These are phyloP conservation scores for Saturnispora galanensis DNA, from an alignment of 805 yeast species.

Conservation along the genomic window DNA sequence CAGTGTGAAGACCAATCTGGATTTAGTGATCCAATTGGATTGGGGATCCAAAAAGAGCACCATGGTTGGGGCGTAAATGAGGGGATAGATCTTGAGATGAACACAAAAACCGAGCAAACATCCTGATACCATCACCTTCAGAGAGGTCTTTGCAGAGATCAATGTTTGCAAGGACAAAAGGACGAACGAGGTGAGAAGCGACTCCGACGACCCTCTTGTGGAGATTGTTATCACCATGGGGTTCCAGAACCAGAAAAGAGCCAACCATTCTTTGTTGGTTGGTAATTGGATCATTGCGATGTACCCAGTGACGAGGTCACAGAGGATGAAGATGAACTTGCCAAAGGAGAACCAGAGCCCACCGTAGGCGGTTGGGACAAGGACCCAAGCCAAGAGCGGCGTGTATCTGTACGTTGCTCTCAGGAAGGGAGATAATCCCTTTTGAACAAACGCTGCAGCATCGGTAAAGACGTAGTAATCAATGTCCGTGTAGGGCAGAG, in stretches of 20 bases:
- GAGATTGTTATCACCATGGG: conserved; percentile 93
- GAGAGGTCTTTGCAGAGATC: background rate
- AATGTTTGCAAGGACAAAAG: conserved; percentile 46
- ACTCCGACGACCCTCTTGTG: conserved; percentile 90
- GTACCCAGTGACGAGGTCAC: conserved; percentile 76
- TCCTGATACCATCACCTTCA: conserved; percentile 17
- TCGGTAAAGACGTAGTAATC: conserved; percentile 92
- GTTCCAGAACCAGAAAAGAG: conserved; percentile 69
- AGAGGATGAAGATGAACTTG: conserved; percentile 61
- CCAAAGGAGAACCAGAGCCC: conserved; percentile 54
- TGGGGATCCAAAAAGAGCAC: conserved; percentile 28
- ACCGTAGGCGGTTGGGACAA: conserved; percentile 49
- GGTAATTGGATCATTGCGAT: conserved; percentile 31
- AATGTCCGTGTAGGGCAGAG: conserved; percentile 83
- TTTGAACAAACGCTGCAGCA: conserved; percentile 64
- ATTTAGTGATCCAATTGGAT: conserved; percentile 32
- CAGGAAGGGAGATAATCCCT: conserved; percentile 57
- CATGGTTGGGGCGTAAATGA: conserved; percentile 74
- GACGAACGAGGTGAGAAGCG: conserved; percentile 70
- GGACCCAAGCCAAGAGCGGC: conserved; percentile 77
- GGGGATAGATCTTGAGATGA: conserved; percentile 88
- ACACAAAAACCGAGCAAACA: conserved; percentile 66
- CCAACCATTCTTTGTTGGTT: conserved; percentile 8
- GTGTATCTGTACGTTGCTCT: conserved; percentile 92
- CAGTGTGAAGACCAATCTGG: conserved; percentile 33